Base-by-base conservation (phyloP, 2,329 filamentous ascomycete species). In the Colletotrichum sidae region DNA sequence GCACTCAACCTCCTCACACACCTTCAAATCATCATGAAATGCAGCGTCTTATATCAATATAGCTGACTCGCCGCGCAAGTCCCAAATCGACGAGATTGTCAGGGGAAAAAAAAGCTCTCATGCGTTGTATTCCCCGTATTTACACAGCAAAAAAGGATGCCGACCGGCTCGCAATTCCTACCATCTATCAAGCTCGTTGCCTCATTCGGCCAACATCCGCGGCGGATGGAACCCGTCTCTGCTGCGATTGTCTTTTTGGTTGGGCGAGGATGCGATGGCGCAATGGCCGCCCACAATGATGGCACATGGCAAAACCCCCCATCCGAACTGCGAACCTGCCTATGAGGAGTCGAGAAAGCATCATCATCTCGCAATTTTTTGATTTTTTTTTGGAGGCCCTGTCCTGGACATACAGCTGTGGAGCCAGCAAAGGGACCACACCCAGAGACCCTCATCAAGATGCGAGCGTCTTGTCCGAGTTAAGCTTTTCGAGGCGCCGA, bases 271-370 rank as follows among this genome's bases (percentile, higher is more conserved):
- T 13, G 47, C 44, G 52, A 65, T 65, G 62, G 62, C 62, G 57
- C 62, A 61, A 65, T 65, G 50, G 34, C 52, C 45, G 33, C 46
- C 62, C 62, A 61, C 62, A 44, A 65, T 64, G 55, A 49, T 62
- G 38, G 62, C 62, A 62, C 45, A 46, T 46, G 39, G 51, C 39
- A 55, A 25, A 25, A 1, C 25, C n/a, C 57, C 62, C 35, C 35
- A 47, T 61, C 41, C 37, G 38, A 35, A 13, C 42, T 61, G 35
- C 37, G 38, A 35, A 13, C 42, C 51, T 55, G 37, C 50, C 61
- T 60, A 55, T 65, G 45, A 50, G 35, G 25, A 25, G 25, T 25
- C 25, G 25, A 25, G 25, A 25, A 25, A 25, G 46, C 33, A 2
- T 42, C 33, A 37, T 8, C 15, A 39, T 56, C 17, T 37, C 35